Evolutionary conservation across 2,329 filamentous ascomycete genomes (phyloP).

Genomic region (Colletotrichum sp.): DNA sequence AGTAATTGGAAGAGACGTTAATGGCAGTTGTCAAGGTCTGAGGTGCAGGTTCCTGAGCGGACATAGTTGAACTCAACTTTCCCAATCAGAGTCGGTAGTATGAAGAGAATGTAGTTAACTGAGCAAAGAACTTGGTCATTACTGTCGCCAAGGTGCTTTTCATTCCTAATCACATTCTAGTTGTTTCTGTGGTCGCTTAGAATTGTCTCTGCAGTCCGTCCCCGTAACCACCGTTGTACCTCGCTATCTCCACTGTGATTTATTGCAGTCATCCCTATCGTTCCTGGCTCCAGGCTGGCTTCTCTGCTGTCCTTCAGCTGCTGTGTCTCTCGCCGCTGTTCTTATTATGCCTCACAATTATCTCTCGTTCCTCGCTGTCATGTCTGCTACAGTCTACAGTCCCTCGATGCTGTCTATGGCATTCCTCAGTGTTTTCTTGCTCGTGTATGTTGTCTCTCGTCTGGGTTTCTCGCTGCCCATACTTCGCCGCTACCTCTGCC

Average conservation of each 20-base stretch:
- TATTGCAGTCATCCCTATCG: neutral
- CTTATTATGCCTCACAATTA: neutral
- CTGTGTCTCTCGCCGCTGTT: neutral
- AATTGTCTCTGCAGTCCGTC: neutral
- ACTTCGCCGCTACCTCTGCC: neutral
- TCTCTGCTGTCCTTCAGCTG: neutral
- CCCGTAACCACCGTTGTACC: neutral
- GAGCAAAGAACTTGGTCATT: neutral
- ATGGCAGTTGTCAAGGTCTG: neutral
- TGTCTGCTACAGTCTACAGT: neutral
- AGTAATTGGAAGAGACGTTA: neutral
- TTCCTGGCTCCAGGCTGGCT: neutral
- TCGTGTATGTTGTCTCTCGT: neutral
- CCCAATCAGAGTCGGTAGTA: neutral
- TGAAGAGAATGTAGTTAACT: neutral
- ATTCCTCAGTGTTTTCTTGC: neutral
- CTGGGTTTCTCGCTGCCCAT: neutral
- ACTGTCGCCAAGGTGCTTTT: fast-evolving
- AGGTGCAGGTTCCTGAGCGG: neutral
- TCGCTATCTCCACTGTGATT: neutral
- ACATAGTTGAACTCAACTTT: neutral
- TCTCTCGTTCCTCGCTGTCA: neutral
- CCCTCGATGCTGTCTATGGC: neutral
- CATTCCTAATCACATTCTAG: neutral
- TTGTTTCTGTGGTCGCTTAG: neutral